Base-by-base conservation (phyloP, 805 yeast genomes). In the Wickerhamiella siamensis region DNA sequence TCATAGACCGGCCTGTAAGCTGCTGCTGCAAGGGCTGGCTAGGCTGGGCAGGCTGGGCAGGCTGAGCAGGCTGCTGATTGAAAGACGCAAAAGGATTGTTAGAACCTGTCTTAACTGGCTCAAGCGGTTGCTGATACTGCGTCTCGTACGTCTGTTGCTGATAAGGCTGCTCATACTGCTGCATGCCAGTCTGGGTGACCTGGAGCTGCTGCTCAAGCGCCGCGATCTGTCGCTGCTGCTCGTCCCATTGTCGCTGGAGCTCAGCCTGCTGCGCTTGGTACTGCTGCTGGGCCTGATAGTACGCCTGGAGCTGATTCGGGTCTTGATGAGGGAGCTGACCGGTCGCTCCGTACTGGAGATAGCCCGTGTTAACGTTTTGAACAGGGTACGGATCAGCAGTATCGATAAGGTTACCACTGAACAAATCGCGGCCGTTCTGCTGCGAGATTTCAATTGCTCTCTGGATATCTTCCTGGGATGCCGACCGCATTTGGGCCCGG, bases 1-100 rank as follows among this genome's bases (percentile, higher is more conserved):
- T 45, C 40, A 71, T 70, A 47, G 60, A 64, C 6, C 29, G 29
- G 29, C 29, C 29, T 6, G 46, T 44, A 38, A 20, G 31, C 41
- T 18, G 45, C 21, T 58, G 47, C 40, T 36, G 50, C 26, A 43
- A 39, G 35, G 48, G 47, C 39, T 43, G 47, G 10, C 12, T 6
- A 6, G 6, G 29, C 12, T 24, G 29, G 29, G 12, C 29, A 24
- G 14, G 38, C 29, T 21, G 16, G 18, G 39, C 6, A 15, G 31
- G 31, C 5, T 6, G 17, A 8, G 29, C 6, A 5, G 48, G 39
- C 29, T 44, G 52, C 31, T 47, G 50, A 43, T 44, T 24, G 29
- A 24, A 24, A 24, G 52, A 34, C 51, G 57, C 83, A 58, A 82
- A 82, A 40, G 94, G 94, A 59, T 81, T 82, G 59, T 81, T 80